These are phyloP conservation scores for Lecanicillium sp. DNA, from an alignment of 2,329 filamentous ascomycete species.

Conservation along the genomic window DNA sequence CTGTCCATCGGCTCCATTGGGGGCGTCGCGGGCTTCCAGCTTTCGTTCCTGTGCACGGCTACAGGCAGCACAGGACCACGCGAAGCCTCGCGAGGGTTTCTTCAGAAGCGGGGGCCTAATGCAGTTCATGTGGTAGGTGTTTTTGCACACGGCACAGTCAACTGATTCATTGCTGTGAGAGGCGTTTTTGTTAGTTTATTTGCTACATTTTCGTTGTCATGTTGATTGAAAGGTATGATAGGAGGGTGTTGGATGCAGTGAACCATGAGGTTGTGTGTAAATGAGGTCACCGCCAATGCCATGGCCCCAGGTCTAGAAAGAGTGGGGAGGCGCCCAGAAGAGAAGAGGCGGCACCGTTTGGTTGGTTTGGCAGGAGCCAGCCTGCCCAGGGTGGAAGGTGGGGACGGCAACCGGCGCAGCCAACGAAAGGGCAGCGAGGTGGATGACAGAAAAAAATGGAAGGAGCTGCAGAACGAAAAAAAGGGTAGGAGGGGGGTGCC, in stretches of 20 bases:
- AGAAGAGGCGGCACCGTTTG: not conserved
- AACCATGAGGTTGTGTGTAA: not conserved
- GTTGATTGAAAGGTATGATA: not conserved
- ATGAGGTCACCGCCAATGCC: no score
- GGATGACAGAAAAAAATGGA: slow-evolving; percentile 6
- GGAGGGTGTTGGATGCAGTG: not conserved
- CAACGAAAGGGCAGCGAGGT: not conserved
- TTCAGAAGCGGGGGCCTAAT: slow-evolving; percentile 87
- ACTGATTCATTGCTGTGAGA: slow-evolving; percentile 75
- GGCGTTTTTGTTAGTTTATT: slow-evolving; percentile 16
- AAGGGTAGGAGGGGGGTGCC: not conserved
- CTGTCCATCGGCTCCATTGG: slow-evolving; percentile 63
- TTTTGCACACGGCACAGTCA: slow-evolving; percentile 88
- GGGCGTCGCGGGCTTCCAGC: slow-evolving; percentile 82
- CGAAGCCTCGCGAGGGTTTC: slow-evolving; percentile 94
- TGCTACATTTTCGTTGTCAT: not conserved
- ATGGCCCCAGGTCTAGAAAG: no score
- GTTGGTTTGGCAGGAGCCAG: slow-evolving; percentile 6
- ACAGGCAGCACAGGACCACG: slow-evolving; percentile 94
- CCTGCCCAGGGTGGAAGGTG: slow-evolving; percentile 6
- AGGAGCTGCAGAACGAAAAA: not conserved
- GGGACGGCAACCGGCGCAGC: slow-evolving; percentile 1
- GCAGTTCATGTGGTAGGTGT: slow-evolving; percentile 98
- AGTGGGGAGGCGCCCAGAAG: no score
- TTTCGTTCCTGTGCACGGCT: slow-evolving; percentile 93